A percentile compares a stretch with the other conserved stretches of the same genome.
Evolutionary conservation across 225 moss, liverwort and hornwort genomes (phyloP).

Genomic region (Bryum argenteum): DNA sequence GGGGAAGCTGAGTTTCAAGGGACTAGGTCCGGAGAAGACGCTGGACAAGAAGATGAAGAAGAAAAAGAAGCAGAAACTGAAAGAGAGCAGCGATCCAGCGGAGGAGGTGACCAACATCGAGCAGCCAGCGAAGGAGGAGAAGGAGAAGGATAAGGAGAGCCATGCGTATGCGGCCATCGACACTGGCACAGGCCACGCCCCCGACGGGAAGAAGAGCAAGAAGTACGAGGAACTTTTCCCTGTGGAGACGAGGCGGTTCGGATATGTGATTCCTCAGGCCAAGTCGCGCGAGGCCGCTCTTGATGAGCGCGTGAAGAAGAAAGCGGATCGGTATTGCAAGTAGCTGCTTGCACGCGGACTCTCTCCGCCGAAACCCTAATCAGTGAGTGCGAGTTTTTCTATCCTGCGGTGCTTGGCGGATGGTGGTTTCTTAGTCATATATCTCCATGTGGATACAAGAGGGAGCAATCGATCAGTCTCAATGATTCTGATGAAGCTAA

Average conservation of each 20-base stretch:
- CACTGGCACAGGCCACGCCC: conserved; percentile 92
- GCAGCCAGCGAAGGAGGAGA: neutral
- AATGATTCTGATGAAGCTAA: no score
- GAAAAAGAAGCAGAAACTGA: conserved; percentile 37
- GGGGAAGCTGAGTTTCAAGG: conserved; percentile 59
- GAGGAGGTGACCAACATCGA: conserved; percentile 26
- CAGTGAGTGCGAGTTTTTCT: conserved; percentile 18
- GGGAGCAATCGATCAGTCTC: no score
- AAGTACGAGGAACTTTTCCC: conserved; percentile 99
- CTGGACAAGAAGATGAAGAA: conserved; percentile 56
- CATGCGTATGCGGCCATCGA: conserved; percentile 58
- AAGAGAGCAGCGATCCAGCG: conserved; percentile 14
- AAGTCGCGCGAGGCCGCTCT: conserved; percentile 82
- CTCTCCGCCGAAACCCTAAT: conserved; percentile 15
- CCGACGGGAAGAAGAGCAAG: conserved; percentile 99
- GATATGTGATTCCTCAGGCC: conserved; percentile 71
- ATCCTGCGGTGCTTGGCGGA: neutral
- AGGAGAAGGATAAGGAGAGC: neutral
- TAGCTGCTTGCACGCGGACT: conserved; percentile 27
- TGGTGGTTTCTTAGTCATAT: no score
- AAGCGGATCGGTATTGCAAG: conserved; percentile 99
- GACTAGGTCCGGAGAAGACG: conserved; percentile 48
- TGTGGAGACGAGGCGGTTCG: conserved; percentile 84
- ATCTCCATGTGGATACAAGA: no score
- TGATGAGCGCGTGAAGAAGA: conserved; percentile 92